Evolutionary conservation across 352 stramenopile genomes (phyloP).

Genomic region (Pythium myriotylum): DNA sequence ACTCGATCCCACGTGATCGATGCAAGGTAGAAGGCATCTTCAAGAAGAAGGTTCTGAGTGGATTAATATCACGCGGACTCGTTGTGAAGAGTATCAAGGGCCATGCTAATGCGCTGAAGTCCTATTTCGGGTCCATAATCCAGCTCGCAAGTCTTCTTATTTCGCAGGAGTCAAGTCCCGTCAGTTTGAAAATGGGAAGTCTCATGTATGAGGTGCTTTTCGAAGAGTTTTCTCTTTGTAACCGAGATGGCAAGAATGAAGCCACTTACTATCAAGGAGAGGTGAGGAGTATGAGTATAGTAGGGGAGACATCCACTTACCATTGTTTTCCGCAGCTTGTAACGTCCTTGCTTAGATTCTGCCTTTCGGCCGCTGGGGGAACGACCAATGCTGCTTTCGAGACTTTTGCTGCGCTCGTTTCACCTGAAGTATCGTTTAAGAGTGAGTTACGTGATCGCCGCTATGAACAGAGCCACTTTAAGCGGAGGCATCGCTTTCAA

Average conservation of each 20-base stretch:
- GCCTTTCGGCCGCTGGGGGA: slow-evolving; percentile 29
- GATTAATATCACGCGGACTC: slow-evolving; percentile 30
- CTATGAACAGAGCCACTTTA: slow-evolving; percentile 23
- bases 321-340: slow-evolving; percentile 37
- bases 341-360: slow-evolving; percentile 36
- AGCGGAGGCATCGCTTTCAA: slow-evolving; percentile 31
- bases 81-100: slow-evolving; percentile 35
- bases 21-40: slow-evolving; percentile 46
- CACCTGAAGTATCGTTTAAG: slow-evolving; percentile 30
- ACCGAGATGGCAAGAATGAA: slow-evolving; percentile 26
- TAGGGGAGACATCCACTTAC: neutral
- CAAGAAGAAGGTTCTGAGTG: slow-evolving; percentile 40
- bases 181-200: slow-evolving; percentile 32
- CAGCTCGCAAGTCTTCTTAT: slow-evolving; percentile 38
- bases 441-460: slow-evolving; percentile 17
- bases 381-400: slow-evolving; percentile 41
- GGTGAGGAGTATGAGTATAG: slow-evolving; percentile 25
- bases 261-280: slow-evolving; percentile 53
- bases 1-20: slow-evolving; percentile 46
- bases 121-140: slow-evolving; percentile 49
- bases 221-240: slow-evolving; percentile 41
- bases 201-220: slow-evolving; percentile 56
- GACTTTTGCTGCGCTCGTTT: slow-evolving; percentile 38
- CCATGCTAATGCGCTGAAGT: slow-evolving; percentile 44
- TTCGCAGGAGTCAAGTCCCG: slow-evolving; percentile 17